These are phyloP conservation scores for Wakefieldia striispora DNA, from an alignment of 768 basidiomycete genomes.

Conservation along the genomic window DNA sequence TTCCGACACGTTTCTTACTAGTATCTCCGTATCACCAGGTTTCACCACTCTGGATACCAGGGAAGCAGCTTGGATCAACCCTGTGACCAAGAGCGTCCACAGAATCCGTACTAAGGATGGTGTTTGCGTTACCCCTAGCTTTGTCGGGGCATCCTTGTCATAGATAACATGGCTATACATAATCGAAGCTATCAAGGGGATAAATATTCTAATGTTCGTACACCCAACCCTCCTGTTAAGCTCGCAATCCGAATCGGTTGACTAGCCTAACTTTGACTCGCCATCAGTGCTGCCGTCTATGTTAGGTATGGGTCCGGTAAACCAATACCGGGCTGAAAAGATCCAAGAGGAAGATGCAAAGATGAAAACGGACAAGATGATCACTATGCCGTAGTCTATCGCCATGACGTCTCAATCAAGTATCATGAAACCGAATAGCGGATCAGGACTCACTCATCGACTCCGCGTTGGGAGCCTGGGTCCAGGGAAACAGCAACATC, in stretches of 20 bases:
- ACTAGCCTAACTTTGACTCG: slow-evolving; percentile 1
- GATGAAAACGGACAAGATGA: slow-evolving; percentile 31
- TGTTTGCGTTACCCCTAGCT: slow-evolving; percentile 72
- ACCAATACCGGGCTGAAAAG: slow-evolving; percentile 35
- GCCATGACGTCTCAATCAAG: neutral
- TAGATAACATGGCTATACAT: slow-evolving; percentile 37
- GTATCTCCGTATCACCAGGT: slow-evolving; percentile 38
- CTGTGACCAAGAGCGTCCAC: slow-evolving; percentile 73
- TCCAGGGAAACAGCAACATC: slow-evolving; percentile 34
- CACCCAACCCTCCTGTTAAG: neutral
- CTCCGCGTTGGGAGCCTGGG: slow-evolving; percentile 16
- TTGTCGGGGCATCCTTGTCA: slow-evolving; percentile 91
- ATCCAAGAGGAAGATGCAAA: slow-evolving; percentile 34
- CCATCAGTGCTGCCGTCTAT: slow-evolving; percentile 9
- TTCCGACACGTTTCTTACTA: neutral
- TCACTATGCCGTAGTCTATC: slow-evolving; percentile 26
- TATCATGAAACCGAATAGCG: neutral
- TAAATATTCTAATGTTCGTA: neutral
- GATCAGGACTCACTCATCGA: slow-evolving; percentile 34
- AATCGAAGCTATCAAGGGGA: neutral
- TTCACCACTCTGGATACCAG: slow-evolving; percentile 85
- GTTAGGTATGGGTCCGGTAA: slow-evolving; percentile 34
- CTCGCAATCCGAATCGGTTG: neutral
- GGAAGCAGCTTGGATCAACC: slow-evolving; percentile 88
- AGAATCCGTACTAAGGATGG: slow-evolving; percentile 86